phyloP scores from a whole-genome alignment of 441 rosid species.

The Gossypium schwendimanii region DNA sequence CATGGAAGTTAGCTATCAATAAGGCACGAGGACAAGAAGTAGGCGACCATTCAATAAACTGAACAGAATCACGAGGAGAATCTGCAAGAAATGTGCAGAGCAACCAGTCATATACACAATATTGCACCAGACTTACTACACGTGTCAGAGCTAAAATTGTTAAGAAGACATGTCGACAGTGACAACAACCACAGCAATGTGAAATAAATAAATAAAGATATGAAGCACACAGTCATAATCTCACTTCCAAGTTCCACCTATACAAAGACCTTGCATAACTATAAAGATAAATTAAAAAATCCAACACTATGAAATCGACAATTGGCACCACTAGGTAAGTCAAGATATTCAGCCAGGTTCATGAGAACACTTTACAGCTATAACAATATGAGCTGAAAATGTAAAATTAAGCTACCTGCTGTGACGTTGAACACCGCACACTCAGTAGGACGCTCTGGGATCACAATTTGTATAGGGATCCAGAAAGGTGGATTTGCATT shows the following conservation, averaged over 20 bases:
- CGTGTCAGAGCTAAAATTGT: background rate
- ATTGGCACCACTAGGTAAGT: background rate
- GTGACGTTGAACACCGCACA: slow-evolving; percentile 85
- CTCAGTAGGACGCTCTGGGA: slow-evolving; percentile 97
- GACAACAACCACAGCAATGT: background rate
- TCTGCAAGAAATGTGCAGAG: slow-evolving; percentile 38
- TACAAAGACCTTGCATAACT: background rate
- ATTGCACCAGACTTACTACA: background rate
- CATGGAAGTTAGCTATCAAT: slow-evolving; percentile 91
- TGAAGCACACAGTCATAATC: background rate
- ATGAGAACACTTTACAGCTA: background rate
- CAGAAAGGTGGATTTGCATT: slow-evolving; percentile 89
- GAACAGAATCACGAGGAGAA: slow-evolving; percentile 99
- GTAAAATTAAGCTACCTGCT: slow-evolving; percentile 55
- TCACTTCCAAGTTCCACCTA: background rate
- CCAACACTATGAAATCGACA: background rate
- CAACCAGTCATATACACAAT: slow-evolving; percentile 6
- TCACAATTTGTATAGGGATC: slow-evolving; percentile 94
- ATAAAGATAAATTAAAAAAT: background rate
- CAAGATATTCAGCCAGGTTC: background rate
- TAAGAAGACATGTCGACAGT: background rate
- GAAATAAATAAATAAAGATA: background rate
- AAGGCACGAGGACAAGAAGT: slow-evolving; percentile 91
- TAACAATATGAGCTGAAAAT: background rate
- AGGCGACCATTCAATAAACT: slow-evolving; percentile 98